These are phyloP conservation scores for Dioszegia aurantiaca DNA, from an alignment of 768 basidiomycete species.

Conservation along the genomic window DNA sequence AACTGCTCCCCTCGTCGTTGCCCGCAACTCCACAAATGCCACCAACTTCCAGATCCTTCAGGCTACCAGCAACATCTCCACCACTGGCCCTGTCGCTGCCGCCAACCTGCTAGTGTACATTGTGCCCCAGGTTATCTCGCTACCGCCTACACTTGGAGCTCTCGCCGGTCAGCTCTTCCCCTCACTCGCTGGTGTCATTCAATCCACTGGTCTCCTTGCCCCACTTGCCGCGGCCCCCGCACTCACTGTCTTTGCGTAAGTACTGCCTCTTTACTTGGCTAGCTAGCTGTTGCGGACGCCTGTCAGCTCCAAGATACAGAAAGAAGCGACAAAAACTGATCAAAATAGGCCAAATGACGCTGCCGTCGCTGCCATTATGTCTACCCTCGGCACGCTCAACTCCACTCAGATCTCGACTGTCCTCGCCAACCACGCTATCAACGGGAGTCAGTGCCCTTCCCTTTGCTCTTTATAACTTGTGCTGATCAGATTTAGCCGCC, in stretches of 20 bases:
- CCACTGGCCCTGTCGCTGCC: conserved; percentile 30
- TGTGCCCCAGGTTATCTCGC: conserved; percentile 54
- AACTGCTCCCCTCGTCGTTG: conserved; percentile 39
- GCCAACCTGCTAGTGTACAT: conserved; percentile 50
- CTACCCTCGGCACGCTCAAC: conserved; percentile 56
- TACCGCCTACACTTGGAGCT: conserved; percentile 57
- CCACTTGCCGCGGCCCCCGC: conserved; percentile 56
- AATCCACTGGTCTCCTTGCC: conserved; percentile 52
- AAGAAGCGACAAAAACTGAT: no score
- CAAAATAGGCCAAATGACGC: conserved; percentile 56
- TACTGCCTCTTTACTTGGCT: no score
- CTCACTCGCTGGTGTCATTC: conserved; percentile 51
- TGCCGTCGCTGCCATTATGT: conserved; percentile 55
- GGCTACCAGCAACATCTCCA: conserved; percentile 55
- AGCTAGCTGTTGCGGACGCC: no score
- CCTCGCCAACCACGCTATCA: conserved; percentile 68
- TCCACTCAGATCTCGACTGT: conserved; percentile 56
- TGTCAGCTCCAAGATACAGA: no score
- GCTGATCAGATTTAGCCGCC: conserved; percentile 48
- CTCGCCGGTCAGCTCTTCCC: conserved; percentile 57
- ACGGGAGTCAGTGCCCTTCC: conserved; percentile 53
- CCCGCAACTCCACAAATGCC: conserved; percentile 45
- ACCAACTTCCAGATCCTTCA: conserved; percentile 57
- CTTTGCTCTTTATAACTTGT: not conserved
- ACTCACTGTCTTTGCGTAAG: conserved; percentile 63